Conservation (phyloP, 2,329 filamentous ascomycete genomes). For the Monilinia fructigena region DNA sequence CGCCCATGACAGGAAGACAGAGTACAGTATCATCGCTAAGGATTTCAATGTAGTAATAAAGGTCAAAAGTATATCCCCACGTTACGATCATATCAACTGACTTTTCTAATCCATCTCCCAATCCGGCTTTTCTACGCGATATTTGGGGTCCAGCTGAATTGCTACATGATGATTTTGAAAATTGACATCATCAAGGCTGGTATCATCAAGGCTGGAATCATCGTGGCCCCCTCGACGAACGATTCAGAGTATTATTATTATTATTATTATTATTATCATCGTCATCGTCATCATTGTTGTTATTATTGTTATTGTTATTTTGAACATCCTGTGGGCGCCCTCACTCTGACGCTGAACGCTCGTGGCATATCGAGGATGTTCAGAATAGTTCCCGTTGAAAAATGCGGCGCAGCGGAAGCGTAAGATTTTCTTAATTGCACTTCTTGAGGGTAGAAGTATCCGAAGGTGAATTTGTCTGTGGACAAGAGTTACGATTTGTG, state of each 20-base stretch:
- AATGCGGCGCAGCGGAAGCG: slow-evolving; percentile 22
- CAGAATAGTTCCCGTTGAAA: slow-evolving; percentile 22
- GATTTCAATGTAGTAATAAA: slow-evolving; percentile 2
- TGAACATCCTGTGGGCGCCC: background rate
- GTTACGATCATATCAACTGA: slow-evolving; percentile 17
- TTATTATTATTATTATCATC: too few relatives aligned
- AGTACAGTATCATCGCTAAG: slow-evolving; percentile 1
- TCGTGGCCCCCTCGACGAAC: background rate
- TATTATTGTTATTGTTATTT: too few relatives aligned
- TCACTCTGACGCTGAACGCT: slow-evolving; percentile 2
- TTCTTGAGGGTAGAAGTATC: slow-evolving; percentile 14
- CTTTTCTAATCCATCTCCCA: slow-evolving; percentile 7
- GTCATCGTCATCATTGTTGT: too few relatives aligned
- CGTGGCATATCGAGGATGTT: slow-evolving; percentile 23
- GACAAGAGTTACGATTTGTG: slow-evolving; percentile 8
- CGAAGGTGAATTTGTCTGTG: background rate
- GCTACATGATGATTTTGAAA: slow-evolving; percentile 9
- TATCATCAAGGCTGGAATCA: slow-evolving; percentile 15
- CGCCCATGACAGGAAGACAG: slow-evolving; percentile 12
- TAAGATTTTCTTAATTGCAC: slow-evolving; percentile 24
- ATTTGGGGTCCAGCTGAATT: slow-evolving; percentile 25
- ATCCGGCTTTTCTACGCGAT: slow-evolving; percentile 18
- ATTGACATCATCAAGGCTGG: slow-evolving; percentile 8
- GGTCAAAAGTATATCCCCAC: slow-evolving; percentile 19
- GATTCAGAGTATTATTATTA: background rate